Percentiles rank a stretch among this genome's conserved stretches.
These are phyloP conservation scores for Puccinellia tenuiflora DNA, from an alignment of 176 grass and related monocot species.

Conservation along the genomic window DNA sequence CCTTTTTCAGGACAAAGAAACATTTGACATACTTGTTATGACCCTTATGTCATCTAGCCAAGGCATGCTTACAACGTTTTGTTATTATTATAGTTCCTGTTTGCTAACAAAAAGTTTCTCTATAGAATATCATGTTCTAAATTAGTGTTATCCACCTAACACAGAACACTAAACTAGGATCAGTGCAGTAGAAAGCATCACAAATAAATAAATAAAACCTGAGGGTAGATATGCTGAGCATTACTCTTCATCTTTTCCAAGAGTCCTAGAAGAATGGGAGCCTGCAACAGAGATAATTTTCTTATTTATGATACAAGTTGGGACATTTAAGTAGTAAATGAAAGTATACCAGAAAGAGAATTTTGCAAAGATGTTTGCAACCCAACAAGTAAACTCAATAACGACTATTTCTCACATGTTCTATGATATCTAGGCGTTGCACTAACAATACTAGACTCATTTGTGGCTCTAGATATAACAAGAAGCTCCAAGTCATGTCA, in stretches of 20 bases:
- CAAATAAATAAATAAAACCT: conserved; percentile 33
- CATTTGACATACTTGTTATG: neutral
- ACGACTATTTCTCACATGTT: neutral
- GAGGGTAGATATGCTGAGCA: conserved; percentile 58
- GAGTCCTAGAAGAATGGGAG: conserved; percentile 65
- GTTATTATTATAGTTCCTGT: neutral
- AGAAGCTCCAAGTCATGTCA: neutral
- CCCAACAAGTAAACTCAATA: neutral
- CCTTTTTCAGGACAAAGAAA: neutral
- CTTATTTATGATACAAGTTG: neutral
- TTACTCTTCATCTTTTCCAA: conserved; percentile 54
- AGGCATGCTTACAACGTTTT: neutral
- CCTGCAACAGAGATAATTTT: conserved; percentile 24
- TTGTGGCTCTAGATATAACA: neutral
- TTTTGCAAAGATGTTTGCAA: neutral
- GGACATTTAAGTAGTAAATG: neutral
- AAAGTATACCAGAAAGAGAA: neutral
- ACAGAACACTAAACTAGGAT: neutral
- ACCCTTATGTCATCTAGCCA: neutral
- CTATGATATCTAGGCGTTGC: neutral
- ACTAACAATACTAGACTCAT: neutral
- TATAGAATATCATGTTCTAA: neutral
- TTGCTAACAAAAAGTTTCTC: neutral
- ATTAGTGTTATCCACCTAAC: neutral
- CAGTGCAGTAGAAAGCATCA: neutral